Evolutionary conservation across 2,329 filamentous ascomycete species (phyloP).

Genomic region (Pseudogymnoascus sp.): DNA sequence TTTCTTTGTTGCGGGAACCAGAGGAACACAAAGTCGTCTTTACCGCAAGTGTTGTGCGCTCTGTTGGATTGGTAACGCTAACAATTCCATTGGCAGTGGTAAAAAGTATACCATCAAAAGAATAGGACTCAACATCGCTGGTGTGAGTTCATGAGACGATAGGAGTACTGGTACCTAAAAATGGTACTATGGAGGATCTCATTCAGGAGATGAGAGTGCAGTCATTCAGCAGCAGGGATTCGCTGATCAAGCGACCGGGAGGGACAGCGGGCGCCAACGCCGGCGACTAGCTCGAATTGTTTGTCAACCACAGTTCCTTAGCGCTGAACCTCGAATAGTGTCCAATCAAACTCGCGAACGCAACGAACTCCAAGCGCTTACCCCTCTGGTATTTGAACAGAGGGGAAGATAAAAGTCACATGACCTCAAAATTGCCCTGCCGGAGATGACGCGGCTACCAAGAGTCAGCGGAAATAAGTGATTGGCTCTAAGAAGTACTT

Average conservation of each 20-base stretch:
- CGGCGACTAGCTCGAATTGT: neutral
- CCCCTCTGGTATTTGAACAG: neutral
- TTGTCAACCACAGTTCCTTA: neutral
- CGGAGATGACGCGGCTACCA: neutral
- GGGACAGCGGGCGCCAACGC: neutral
- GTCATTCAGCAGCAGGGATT: neutral
- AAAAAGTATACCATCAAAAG: neutral
- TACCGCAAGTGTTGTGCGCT: neutral
- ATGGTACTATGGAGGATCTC: neutral
- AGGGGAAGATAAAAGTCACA: neutral
- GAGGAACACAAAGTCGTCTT: neutral
- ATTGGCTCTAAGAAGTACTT: neutral
- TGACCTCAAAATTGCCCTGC: neutral
- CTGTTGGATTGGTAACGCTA: neutral
- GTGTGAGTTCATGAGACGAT: neutral
- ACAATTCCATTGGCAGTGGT: neutral
- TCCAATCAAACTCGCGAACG: neutral
- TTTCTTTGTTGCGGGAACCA: neutral
- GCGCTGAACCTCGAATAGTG: neutral
- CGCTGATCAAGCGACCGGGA: constrained; percentile 5
- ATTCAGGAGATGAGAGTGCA: neutral
- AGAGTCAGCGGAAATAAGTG: neutral
- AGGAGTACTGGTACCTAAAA: neutral
- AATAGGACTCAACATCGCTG: neutral
- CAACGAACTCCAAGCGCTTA: neutral